Evolutionary conservation across 805 yeast genomes (phyloP), one percentile per base, ranked within the genome.

Genomic region (Myxozyma lipomycoides): DNA sequence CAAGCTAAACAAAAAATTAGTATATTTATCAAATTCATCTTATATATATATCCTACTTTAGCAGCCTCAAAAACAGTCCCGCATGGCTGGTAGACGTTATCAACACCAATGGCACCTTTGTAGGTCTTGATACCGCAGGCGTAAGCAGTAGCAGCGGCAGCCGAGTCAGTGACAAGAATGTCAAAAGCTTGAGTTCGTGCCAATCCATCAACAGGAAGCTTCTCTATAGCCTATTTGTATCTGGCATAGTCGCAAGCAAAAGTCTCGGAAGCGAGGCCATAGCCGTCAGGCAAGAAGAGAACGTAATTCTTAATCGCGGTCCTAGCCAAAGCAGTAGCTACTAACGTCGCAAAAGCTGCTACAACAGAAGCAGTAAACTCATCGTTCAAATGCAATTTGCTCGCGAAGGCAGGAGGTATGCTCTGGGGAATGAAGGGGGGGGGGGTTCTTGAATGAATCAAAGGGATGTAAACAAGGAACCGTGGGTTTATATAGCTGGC

Each of bases 141-240:
- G 63, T 89, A 90, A 1, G 95, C 96, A 12, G 96, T 88, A 15
- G 96, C 98, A 15, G 96, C 97, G 1, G 98, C 98, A 9, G 98
- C 98, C 25, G 95, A 86, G 66, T 90, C 98, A 0, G 98, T 90
- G 52, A 90, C 79, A 61, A 86, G 72, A 1, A 95, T 84, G 56
- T 75, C 73, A 23, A 80, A 78, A 17, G 95, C 85, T 55, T 89
- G 75, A 0, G 98, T 90, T 60, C 97, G 77, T 6, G 95, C 84
- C 22, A 85, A 76, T 24, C 98, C 98, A 58, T 78, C 77, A 40
- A 75, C 67, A 2, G 77, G 67, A 48, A 86, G 73, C 4, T 17
- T 53, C 44, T 36, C 25, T 18, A 54, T 43, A 30, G 39, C 38
- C 40, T 45, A 36, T 45, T 45, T 45, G 45, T 41, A 56, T 32